Percentiles rank a stretch among this genome's conserved stretches.
These are phyloP conservation scores for Coemansia sp. DNA, from an alignment of 192 early-diverging fungal genomes.

Conservation along the genomic window DNA sequence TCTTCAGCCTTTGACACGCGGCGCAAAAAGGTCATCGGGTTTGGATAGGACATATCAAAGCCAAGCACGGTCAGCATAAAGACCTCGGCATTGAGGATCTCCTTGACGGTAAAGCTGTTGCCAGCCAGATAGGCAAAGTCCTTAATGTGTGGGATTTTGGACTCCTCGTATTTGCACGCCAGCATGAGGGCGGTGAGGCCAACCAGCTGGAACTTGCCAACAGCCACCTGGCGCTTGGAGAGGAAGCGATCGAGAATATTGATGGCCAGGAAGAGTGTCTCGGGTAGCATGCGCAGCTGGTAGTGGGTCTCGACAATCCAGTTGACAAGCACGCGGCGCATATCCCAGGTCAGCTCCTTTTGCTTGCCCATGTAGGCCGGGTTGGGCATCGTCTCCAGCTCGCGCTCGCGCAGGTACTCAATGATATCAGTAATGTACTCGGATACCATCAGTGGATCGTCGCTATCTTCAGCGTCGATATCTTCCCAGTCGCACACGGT, in stretches of 20 bases:
- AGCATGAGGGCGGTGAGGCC: slow-evolving; percentile 89
- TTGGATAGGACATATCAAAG: slow-evolving; percentile 87
- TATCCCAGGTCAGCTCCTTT: slow-evolving; percentile 85
- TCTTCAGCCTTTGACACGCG: slow-evolving; percentile 85
- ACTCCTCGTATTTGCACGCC: slow-evolving; percentile 96
- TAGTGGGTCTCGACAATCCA: slow-evolving; percentile 94
- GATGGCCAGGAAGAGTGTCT: slow-evolving; percentile 90
- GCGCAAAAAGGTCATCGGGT: slow-evolving; percentile 90
- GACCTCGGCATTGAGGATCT: slow-evolving; percentile 89
- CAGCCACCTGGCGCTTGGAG: slow-evolving; percentile 76
- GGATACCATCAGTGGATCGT: slow-evolving; percentile 90
- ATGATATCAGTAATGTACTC: slow-evolving; percentile 97
- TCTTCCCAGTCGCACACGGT: slow-evolving; percentile 62
- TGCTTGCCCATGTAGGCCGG: slow-evolving; percentile 82
- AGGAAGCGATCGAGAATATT: slow-evolving; percentile 97
- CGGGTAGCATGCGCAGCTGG: slow-evolving; percentile 88
- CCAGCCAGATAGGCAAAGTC: slow-evolving; percentile 89
- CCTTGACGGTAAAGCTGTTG: slow-evolving; percentile 72
- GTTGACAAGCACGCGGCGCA: slow-evolving; percentile 91
- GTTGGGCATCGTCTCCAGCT: slow-evolving; percentile 77
- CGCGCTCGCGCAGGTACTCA: slow-evolving; percentile 74
- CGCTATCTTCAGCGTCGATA: slow-evolving; percentile 72
- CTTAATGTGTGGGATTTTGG: slow-evolving; percentile 74
- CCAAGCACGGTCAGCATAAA: slow-evolving; percentile 86
- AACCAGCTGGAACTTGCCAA: slow-evolving; percentile 91